Percentiles rank a stretch among this genome's conserved stretches.
These are phyloP conservation scores for Geotrichum fermentans DNA, from an alignment of 1,139 yeast genomes.

Conservation along the genomic window DNA sequence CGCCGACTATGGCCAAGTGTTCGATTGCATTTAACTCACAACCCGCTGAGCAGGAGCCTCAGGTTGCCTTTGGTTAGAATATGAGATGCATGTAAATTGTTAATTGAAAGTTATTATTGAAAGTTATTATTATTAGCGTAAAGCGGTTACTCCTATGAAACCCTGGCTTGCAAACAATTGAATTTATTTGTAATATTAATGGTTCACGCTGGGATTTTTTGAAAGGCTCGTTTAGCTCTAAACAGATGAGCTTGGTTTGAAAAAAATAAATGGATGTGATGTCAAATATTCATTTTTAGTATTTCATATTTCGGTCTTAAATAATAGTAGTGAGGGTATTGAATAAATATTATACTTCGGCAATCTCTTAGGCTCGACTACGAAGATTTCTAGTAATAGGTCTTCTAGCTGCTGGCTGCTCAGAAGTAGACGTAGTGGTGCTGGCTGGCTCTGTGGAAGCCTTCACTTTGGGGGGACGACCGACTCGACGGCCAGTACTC, in stretches of 20 bases:
- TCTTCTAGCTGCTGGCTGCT: background rate
- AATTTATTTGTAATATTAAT: too few relatives aligned
- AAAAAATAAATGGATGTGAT: background rate
- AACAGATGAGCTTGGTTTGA: too few relatives aligned
- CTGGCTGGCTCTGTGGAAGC: background rate
- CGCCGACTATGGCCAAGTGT: conserved; percentile 88
- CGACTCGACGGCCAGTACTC: conserved; percentile 9
- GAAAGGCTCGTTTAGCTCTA: too few relatives aligned
- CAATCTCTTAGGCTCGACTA: conserved; percentile 7
- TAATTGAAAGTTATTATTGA: background rate
- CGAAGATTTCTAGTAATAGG: conserved; percentile 8
- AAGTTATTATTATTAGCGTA: background rate
- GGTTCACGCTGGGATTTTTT: too few relatives aligned
- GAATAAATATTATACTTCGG: too few relatives aligned
- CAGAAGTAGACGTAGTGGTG: background rate
- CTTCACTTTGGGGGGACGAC: conserved; percentile 10
- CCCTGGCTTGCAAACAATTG: too few relatives aligned
- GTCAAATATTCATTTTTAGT: too few relatives aligned
- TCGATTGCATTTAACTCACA: conserved; percentile 36
- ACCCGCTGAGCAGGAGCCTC: conserved; percentile 16
- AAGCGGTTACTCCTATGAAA: background rate
- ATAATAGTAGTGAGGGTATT: too few relatives aligned
- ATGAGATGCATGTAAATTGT: background rate
- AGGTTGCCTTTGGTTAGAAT: conserved; percentile 23
- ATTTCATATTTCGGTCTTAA: too few relatives aligned